Base-by-base conservation (phyloP, 305 asterid genomes). In the Fraxinus nigra region DNA sequence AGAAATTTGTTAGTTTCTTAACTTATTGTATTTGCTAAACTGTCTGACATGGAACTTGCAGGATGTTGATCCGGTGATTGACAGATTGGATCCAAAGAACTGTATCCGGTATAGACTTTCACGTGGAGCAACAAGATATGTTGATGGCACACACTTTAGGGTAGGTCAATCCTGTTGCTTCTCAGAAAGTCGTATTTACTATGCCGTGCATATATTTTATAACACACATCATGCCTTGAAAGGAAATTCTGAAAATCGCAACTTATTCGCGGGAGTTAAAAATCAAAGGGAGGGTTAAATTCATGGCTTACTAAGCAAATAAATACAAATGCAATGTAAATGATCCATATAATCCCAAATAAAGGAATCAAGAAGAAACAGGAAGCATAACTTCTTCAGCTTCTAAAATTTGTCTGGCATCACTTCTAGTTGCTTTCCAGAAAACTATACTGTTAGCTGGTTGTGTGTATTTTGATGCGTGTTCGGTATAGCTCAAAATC, bases 71-170 rank as follows among this genome's bases (percentile, higher is more conserved):
- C 96, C 96, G 72, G 88, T 92, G 85, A 82, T 84, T 20, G 94
- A 92, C 51, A 90, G 92, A 84, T 86, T 95, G 90, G 97, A 94
- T 67, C 85, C 92, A 70, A 91, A 95, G 82, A 92, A 89, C 80
- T 88, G 85, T 78, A 89, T 95, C 43, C 92, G 97, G 4, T 86
- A 89, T 87, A 88, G 89, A 86, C 91, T 95, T 75, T 89, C 94
- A 84, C 93, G 97, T 83, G 90, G 87, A 48, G 97, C 91, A 72
- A 95, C 98, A 7, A 90, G 87, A 93, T 95, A 94, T 87, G 79
- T 85, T 33, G 78, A 90, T 75, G 97, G 97, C 80, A 94, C 93
- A 84, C 99, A 95, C 85, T 95, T 90, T 69, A 90, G 94, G 92
- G 99, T 95, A 90, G 76, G 86, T 82, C 69, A 56, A 81, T 78